Evolutionary conservation across 2,329 filamentous ascomycete species (phyloP).

Genomic region (Beauveria rudraprayagi): DNA sequence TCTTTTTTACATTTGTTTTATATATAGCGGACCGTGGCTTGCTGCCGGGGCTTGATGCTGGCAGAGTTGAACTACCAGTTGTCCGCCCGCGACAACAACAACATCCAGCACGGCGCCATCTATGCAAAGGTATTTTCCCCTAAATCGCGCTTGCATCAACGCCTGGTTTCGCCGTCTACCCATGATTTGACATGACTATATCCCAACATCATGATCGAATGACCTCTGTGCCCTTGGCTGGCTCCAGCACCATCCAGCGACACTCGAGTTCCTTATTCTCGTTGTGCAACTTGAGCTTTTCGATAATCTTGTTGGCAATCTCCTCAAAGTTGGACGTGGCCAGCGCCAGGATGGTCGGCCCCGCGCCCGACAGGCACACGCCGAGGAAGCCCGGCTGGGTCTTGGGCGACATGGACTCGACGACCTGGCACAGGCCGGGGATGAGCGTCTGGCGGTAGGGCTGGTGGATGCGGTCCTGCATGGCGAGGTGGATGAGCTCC

Average conservation of each 20-base stretch:
- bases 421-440: conserved; percentile 82
- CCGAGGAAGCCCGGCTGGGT: conserved; percentile 83
- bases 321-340: conserved; percentile 83
- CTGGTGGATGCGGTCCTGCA: conserved; percentile 98
- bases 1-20: neutral
- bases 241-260: conserved; percentile 80
- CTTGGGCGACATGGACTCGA: conserved; percentile 81
- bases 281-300: conserved; percentile 56
- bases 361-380: conserved; percentile 90
- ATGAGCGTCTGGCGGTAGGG: conserved; percentile 89
- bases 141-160: neutral
- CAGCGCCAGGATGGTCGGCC: conserved; percentile 87
- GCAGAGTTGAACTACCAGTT: conserved; percentile 2
- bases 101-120: too few relatives aligned
- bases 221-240: conserved; percentile 62
- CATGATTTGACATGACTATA: neutral
- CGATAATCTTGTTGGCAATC: conserved; percentile 74
- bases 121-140: too few relatives aligned
- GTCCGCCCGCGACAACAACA: neutral
- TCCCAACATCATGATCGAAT: conserved; percentile 24
- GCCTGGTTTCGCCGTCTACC: neutral
- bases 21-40: neutral
- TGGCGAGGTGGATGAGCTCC: conserved; percentile 90
- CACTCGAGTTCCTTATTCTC: conserved; percentile 61
- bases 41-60: neutral